These are phyloP conservation scores for Schizochytrium sp. DNA, from an alignment of 108 stramenopile species.

Conservation along the genomic window DNA sequence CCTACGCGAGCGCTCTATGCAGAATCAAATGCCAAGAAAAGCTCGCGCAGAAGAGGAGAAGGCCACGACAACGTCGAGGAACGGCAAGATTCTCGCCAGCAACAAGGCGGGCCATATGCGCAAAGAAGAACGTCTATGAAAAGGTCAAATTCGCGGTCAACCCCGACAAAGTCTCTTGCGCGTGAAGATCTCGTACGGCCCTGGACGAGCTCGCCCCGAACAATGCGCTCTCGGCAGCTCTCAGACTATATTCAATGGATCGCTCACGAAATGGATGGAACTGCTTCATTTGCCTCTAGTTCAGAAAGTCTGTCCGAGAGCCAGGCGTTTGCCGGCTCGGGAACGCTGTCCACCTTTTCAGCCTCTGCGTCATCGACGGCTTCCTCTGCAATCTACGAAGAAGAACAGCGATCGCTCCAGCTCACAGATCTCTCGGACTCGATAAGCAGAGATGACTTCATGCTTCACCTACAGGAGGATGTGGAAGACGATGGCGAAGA, in stretches of 20 bases:
- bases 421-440: background rate
- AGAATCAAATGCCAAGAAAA: background rate
- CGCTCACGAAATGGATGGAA: background rate
- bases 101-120: too few species aligned
- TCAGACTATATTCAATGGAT: background rate
- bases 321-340: background rate
- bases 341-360: background rate
- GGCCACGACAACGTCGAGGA: background rate
- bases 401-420: background rate
- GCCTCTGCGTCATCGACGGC: too few species aligned
- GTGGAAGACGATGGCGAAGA: too few species aligned
- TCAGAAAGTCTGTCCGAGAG: background rate
- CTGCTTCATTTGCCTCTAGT: background rate
- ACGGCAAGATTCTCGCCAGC: background rate
- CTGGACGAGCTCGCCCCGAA: background rate
- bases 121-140: too few species aligned
- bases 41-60: background rate
- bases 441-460: background rate
- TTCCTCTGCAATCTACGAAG: background rate
- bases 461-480: too few species aligned
- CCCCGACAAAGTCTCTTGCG: background rate
- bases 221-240: background rate
- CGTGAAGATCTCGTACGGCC: background rate
- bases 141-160: too few species aligned
- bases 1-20: background rate